Evolutionary conservation across 2,329 filamentous ascomycete species (phyloP), one percentile per base, ranked within the genome.

Genomic region (Amylocarpus encephaloides): DNA sequence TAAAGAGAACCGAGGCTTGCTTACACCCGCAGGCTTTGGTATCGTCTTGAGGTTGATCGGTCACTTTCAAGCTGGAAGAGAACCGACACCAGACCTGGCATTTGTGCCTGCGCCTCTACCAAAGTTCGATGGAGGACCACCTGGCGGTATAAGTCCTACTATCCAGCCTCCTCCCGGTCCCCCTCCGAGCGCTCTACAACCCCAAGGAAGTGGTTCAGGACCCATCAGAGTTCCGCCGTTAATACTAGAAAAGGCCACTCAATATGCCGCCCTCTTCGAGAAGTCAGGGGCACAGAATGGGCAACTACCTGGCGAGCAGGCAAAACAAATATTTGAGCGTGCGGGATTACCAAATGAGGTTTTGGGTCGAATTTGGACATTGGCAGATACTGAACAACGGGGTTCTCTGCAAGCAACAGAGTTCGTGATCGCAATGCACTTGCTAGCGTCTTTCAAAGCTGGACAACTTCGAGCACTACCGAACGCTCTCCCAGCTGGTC

Each of bases 401-500:
- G 93, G 93, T 45, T 83, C 86, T 30, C 76, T 98, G 33, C 86
- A 91, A 51, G 77, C 84, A 61, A 92, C 90, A 12, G 93, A 97
- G 63, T 98, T 98, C 67, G 87, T 95, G 65, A 94, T 98, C 64
- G 93, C 93, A 41, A 98, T 98, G 93, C 93, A 98, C 68, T 75
- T 98, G 53, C 77, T 98, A 55, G 92, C 89, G 12, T 95, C 90
- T 11, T 89, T 88, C 71, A 95, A 95, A 74, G 86, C 83, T 11
- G 87, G 90, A 18, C 77, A 83, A 29, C 78, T 98, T 67, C 83
- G 88, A 56, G 82, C 79, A 16, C 76, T 97, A 50, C 93, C 93
- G 1, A 85, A 74, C 53, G 80, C 86, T 22, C 78, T 98, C 2
- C 93, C 93, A 5, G 82, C 88, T 11, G 87, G 85, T 10, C 74